Evolutionary conservation across 495 filamentous ascomycete genomes (phyloP).

Genomic region (Tuber borchii): DNA sequence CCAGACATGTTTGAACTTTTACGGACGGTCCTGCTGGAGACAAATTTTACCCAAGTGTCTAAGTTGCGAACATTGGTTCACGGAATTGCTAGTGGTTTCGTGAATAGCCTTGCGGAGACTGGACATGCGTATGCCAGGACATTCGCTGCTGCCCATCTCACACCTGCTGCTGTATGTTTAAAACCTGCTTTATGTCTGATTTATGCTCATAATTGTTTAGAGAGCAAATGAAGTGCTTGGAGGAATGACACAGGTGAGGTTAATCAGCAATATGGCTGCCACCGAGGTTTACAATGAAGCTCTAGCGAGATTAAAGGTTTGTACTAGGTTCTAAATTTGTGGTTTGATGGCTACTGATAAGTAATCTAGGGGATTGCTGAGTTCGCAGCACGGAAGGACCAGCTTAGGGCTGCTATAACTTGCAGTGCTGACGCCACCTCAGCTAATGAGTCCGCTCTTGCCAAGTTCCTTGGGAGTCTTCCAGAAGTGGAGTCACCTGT

Average conservation of each 20-base stretch:
- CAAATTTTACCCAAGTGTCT: slow-evolving; percentile 77
- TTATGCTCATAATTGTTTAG: slow-evolving; percentile 1
- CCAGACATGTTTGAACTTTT: slow-evolving; percentile 84
- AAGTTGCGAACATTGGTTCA: slow-evolving; percentile 77
- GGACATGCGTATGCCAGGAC: slow-evolving; percentile 79
- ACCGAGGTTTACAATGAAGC: slow-evolving; percentile 52
- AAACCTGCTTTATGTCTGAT: slow-evolving; percentile 15
- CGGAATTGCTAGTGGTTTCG: slow-evolving; percentile 75
- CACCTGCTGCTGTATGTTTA: slow-evolving; percentile 57
- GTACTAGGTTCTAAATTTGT: slow-evolving; percentile 65
- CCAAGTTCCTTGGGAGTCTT: slow-evolving; percentile 55
- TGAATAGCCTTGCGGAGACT: slow-evolving; percentile 79
- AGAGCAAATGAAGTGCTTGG: slow-evolving; percentile 63
- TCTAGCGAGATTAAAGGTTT: slow-evolving; percentile 72
- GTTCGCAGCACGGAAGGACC: slow-evolving; percentile 46
- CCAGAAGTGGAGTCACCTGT: slow-evolving; percentile 37
- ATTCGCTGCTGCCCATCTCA: slow-evolving; percentile 73
- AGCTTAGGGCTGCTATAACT: slow-evolving; percentile 73
- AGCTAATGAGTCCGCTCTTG: slow-evolving; percentile 65
- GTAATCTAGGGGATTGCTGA: slow-evolving; percentile 28
- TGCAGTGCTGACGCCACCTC: slow-evolving; percentile 65
- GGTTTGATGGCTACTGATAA: slow-evolving; percentile 45
- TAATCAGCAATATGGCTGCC: slow-evolving; percentile 64
- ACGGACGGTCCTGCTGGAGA: slow-evolving; percentile 71
- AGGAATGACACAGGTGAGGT: slow-evolving; percentile 79